A percentile compares a stretch with the other conserved stretches of the same genome.
Conservation (phyloP, 2,329 filamentous ascomycete species). For the Thielaviopsis punctulata region DNA sequence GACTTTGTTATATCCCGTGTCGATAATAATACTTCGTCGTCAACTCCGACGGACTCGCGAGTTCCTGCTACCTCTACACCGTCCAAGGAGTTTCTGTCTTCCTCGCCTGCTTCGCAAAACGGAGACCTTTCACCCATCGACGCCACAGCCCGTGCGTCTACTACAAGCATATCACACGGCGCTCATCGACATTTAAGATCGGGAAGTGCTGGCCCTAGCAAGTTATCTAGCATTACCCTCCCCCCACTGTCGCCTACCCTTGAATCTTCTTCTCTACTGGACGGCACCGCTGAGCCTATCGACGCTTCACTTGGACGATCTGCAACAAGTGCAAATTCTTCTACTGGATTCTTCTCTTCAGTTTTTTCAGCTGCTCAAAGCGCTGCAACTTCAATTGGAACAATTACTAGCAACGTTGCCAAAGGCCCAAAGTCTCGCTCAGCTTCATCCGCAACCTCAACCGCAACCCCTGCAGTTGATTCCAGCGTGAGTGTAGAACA, state of each 20-base stretch:
- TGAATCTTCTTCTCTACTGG: conserved; percentile 29
- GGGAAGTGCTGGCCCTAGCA: conserved; percentile 49
- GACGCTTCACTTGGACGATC: background rate
- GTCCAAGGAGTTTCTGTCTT: conserved; percentile 9
- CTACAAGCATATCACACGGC: conserved; percentile 41
- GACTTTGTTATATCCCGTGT: conserved; percentile 35
- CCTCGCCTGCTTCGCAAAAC: conserved; percentile 4
- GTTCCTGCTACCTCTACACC: conserved; percentile 14
- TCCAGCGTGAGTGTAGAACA: conserved; percentile 6
- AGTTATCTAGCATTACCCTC: conserved; percentile 60
- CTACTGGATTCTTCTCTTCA: conserved; percentile 75
- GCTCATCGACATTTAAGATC: conserved; percentile 11
- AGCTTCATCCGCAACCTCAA: background rate
- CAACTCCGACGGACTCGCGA: conserved; percentile 38
- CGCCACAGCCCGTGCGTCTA: conserved; percentile 1
- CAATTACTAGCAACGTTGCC: conserved; percentile 42
- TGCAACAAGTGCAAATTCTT: conserved; percentile 17
- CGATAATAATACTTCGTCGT: conserved; percentile 48
- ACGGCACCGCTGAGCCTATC: background rate
- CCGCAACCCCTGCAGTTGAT: conserved; percentile 12
- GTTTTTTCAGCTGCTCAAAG: conserved; percentile 88
- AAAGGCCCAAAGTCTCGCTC: background rate
- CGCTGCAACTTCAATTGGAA: conserved; percentile 61
- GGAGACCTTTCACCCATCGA: background rate
- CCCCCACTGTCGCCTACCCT: conserved; percentile 59